Evolutionary conservation across 2,329 filamentous ascomycete species (phyloP).

Genomic region (Blastomyces silverae): DNA sequence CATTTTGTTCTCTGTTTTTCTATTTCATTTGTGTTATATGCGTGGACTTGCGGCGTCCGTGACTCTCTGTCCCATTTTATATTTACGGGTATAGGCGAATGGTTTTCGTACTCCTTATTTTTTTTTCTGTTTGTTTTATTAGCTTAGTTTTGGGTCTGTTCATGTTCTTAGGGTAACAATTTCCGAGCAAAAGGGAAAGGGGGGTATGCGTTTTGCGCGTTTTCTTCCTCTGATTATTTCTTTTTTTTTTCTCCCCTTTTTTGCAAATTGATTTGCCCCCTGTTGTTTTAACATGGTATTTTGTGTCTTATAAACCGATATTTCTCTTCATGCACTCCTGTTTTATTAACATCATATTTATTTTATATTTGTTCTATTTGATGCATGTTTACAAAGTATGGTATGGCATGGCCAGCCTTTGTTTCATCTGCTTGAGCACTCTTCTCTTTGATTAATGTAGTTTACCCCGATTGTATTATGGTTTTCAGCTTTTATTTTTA

Average conservation of each 20-base stretch:
- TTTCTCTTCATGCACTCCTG: neutral
- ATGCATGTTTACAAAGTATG: neutral
- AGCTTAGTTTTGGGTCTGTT: too few species aligned
- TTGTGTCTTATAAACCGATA: neutral
- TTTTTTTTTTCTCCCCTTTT: too few species aligned
- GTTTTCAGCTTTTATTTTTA: neutral
- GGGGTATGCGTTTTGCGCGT: too few species aligned
- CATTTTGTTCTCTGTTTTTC: neutral
- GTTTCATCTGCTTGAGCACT: too few species aligned
- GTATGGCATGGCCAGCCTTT: too few species aligned
- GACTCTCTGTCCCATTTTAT: neutral
- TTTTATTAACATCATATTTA: neutral
- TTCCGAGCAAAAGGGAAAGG: too few species aligned
- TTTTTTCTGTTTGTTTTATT: neutral
- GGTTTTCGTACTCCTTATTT: neutral
- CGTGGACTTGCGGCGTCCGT: neutral
- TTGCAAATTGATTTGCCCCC: neutral
- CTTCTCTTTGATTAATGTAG: neutral
- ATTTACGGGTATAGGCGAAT: neutral
- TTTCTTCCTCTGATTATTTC: accelerated
- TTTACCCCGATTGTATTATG: neutral
- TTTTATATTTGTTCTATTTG: neutral
- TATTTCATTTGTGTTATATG: neutral
- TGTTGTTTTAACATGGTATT: too few species aligned
- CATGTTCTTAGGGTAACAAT: too few species aligned